Evolutionary conservation across 2,329 filamentous ascomycete genomes (phyloP), one percentile per base, ranked within the genome.

Genomic region (Exophiala viscosa): DNA sequence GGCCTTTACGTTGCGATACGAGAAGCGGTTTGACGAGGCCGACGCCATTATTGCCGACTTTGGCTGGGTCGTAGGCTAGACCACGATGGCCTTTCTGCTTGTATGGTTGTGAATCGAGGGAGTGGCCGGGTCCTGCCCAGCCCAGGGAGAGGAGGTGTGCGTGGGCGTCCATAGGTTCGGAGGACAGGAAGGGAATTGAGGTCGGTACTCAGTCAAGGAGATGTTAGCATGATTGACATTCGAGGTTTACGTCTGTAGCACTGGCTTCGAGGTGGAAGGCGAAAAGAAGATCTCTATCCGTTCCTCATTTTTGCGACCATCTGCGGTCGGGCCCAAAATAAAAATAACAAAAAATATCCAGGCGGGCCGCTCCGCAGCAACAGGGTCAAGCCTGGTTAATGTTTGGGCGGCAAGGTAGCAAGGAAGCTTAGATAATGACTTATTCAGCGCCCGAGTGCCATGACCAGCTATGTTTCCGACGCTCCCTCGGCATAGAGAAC

Each of bases 91-190:
- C 67, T 58, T 70, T 83, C 56, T 64, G 62, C 23, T 58, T 58
- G 50, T 60, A 64, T 17, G 56, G 52, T 38, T 44, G 55, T 9
- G 86, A 81, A 67, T 96, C 90, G 20, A 97, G 85, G 1, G 90
- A 89, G 71, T 95, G 89, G 59, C 92, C 92, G 34, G 84, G 82
- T 61, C 92, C 92, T 54, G 86, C 84, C 92, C 92, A 97, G 68
- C 92, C 92, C 70, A 95, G 90, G 62, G 84, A 81, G 61, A 85
- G 84, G 62, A 97, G 84, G 64, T 93, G 86, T 64, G 86, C 86
- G 69, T 87, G 80, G 50, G 91, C 87, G 71, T 97, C 81, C 91
- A 97, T 96, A 44, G 31, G 14, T 17, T 8, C 9, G 10, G 38
- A 8, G 38, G 13, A 11, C 6, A 17, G 38, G n/a, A 10, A 40